Evolutionary conservation across 2,329 filamentous ascomycete species (phyloP), one percentile per base, ranked within the genome.

Genomic region (Fusarium heterosporum): DNA sequence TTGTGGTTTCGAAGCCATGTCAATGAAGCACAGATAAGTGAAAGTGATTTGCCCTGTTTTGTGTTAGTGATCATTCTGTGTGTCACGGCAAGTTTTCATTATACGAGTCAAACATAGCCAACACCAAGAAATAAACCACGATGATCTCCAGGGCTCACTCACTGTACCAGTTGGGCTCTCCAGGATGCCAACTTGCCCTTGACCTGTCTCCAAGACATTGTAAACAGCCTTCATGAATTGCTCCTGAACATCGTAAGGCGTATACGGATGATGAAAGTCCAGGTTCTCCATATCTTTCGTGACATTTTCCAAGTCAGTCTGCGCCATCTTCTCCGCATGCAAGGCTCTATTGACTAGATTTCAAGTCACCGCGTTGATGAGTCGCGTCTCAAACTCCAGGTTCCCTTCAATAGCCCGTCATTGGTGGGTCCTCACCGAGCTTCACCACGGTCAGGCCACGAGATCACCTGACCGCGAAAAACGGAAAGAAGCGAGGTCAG

Each of bases 1-100:
- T 96, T 95, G 78, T 94, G 87, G 56, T 92, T 87, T 46, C 94
- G 89, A n/a, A 97, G 83, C 94, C 94, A 97, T 4, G 93, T 97
- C 72, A 97, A 78, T 8, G 93, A 90, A 39, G 90, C 91, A 75
- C 94, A 97, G 65, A 97, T 96, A 28, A 97, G 83, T 68, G 94
- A 97, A 42, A 97, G 79, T 2, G 94, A 97, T 84, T 97, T 97
- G 42, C 94, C 94, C 84, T 91, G 65, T 25, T 36, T n/a, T 5
- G 32, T 49, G 41, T 72, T 39, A 68, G 55, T n/a, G 7, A 39
- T 26, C 16, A 10, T 13, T 13, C 38, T 12, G 10, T 10, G n/a
- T 22, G 13, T 22, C 26, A 28, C 11, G 8, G 13, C 28, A 29
- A 10, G 4, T 19, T 14, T 36, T 26, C 19, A 40, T 41, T 29